phyloP scores from a whole-genome alignment of 1,284 basidiomycete genomes.

The Ceratobasidium sp. region DNA sequence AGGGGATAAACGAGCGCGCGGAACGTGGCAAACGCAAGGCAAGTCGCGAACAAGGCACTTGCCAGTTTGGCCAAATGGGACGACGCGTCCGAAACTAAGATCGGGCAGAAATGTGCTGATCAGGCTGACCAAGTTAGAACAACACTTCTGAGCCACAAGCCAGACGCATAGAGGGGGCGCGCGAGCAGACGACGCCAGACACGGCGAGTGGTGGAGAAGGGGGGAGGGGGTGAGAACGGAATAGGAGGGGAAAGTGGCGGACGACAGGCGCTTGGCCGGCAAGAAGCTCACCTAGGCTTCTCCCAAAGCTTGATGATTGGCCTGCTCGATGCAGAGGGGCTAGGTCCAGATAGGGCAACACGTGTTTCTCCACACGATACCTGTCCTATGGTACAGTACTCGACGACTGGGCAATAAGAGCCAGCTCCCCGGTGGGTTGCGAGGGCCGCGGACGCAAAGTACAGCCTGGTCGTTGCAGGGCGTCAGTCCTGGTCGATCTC shows the following conservation, averaged over 20 bases:
- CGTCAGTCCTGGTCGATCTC: too few species aligned
- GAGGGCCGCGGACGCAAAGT: background rate
- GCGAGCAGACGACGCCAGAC: slow-evolving; percentile 9
- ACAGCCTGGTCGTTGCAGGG: background rate
- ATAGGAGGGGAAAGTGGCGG: slow-evolving; percentile 4
- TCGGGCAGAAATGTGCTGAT: slow-evolving; percentile 1
- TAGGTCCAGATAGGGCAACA: slow-evolving; percentile 26
- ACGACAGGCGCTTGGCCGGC: background rate
- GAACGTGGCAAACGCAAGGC: slow-evolving; percentile 32
- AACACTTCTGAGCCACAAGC: slow-evolving; percentile 1
- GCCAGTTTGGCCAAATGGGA: background rate
- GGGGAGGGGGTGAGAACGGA: background rate
- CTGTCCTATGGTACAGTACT: background rate
- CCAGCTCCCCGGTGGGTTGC: background rate
- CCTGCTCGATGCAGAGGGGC: slow-evolving; percentile 3
- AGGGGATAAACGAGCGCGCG: background rate
- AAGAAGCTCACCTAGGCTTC: slow-evolving; percentile 35
- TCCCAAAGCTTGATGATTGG: slow-evolving; percentile 29
- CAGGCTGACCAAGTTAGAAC: background rate
- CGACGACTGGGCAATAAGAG: background rate
- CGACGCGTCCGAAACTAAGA: slow-evolving; percentile 18
- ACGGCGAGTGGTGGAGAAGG: slow-evolving; percentile 13
- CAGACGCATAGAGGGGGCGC: slow-evolving; percentile 5
- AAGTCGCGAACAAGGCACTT: background rate
- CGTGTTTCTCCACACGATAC: slow-evolving; percentile 27